Conservation (phyloP, 2,329 filamentous ascomycete species). For the Plectosphaerella plurivora region DNA sequence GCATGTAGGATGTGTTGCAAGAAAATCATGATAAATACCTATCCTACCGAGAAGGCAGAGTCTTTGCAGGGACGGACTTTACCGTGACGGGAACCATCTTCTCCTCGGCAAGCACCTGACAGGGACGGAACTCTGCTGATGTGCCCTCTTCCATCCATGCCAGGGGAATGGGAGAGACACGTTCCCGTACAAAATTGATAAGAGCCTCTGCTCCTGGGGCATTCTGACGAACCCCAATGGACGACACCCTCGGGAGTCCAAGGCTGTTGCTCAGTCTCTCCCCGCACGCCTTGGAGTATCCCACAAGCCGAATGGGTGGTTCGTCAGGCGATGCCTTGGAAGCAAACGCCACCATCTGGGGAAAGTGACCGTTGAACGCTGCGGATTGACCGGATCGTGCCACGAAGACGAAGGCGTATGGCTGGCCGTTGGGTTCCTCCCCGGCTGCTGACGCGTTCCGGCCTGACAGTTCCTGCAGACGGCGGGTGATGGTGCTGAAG, state of each 20-base stretch:
- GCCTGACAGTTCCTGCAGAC: conserved; percentile 41
- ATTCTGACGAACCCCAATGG: conserved; percentile 52
- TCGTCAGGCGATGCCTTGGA: conserved; percentile 34
- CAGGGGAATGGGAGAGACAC: conserved; percentile 47
- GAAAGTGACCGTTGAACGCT: conserved; percentile 56
- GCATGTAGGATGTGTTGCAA: background rate
- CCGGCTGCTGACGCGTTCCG: conserved; percentile 1
- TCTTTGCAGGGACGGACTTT: conserved; percentile 1
- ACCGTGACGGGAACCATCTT: conserved; percentile 5
- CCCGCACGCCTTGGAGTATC: conserved; percentile 57
- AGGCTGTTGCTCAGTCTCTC: conserved; percentile 51
- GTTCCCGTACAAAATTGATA: conserved; percentile 48
- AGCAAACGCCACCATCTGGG: conserved; percentile 47
- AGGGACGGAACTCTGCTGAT: conserved; percentile 20
- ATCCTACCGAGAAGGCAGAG: background rate
- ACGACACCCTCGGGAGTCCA: conserved; percentile 60
- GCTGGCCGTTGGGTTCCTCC: background rate
- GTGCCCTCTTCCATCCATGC: conserved; percentile 41
- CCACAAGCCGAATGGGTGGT: conserved; percentile 51
- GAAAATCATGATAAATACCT: background rate
- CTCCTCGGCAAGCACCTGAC: conserved; percentile 12
- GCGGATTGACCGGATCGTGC: conserved; percentile 52
- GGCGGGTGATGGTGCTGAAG: conserved; percentile 57
- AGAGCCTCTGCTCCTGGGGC: conserved; percentile 55
- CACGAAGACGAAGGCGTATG: conserved; percentile 54